Base-by-base conservation (phyloP, 1,284 basidiomycete genomes). In the Ganoderma lingzhi region DNA sequence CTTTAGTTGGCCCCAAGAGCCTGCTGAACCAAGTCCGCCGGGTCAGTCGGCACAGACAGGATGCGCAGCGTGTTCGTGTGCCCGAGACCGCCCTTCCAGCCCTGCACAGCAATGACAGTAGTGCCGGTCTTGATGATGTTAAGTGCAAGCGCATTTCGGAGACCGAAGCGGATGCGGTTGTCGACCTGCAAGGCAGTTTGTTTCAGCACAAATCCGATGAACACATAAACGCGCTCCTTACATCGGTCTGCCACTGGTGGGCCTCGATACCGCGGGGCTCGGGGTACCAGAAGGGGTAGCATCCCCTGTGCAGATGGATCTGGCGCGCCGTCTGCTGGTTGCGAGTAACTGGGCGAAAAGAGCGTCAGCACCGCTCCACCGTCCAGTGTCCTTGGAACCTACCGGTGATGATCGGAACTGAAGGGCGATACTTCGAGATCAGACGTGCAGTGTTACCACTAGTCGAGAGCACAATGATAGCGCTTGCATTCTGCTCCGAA, bases 191-290 rank as follows among this genome's bases (percentile, higher is more conserved):
- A 45, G 15, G 59, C 14, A 61, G 28, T 42, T 66, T 61, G 35
- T 70, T 63, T 75, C 60, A 70, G 63, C 42, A 62, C 35, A 80
- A 82, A 79, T 48, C 17, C 67, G 23, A 37, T 15, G 42, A 44
- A n/a, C 14, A 62, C 28, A 58, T 19, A 10, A 48, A 2, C 17
- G 23, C 41, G 82, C 89, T 80, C 28, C 69, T 65, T 56, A 98
- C 97, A 82, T 99, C 98, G 67, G 91, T 96, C 87, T 99, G 98
- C 98, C 98, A 99, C 82, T 97, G 96, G 78, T 94, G 90, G 65
- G 87, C 86, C 72, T 90, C 88, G 75, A 97, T 90, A 65, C 96
- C 96, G 70, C 97, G 89, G 30, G 96, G 93, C 84, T 98, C 95
- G 51, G 93, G 87, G 87, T 99, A 99, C 90, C 92, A 94, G 90